These are phyloP conservation scores for Fonsecaea erecta DNA, from an alignment of 2,329 filamentous ascomycete genomes.

Conservation along the genomic window DNA sequence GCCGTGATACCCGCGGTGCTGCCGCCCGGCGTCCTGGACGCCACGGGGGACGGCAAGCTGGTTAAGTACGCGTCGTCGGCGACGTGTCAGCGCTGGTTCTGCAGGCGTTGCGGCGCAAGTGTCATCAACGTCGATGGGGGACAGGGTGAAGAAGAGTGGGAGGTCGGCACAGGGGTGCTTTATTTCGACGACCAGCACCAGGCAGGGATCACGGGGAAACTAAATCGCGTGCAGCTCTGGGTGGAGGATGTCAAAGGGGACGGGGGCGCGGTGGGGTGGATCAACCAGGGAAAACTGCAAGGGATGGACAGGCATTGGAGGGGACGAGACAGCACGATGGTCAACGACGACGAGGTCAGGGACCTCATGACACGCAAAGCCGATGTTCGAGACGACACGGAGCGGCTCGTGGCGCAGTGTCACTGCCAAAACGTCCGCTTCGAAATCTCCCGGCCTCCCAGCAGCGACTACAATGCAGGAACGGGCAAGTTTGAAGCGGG, in stretches of 20 bases:
- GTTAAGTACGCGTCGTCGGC: conserved; percentile 23
- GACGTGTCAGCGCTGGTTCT: conserved; percentile 26
- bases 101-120: conserved; percentile 27
- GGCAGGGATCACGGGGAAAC: conserved; percentile 19
- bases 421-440: conserved; percentile 23
- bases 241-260: conserved; percentile 32
- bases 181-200: not conserved
- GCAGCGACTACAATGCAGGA: conserved; percentile 6
- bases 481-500: conserved; percentile 20
- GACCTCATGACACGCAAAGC: conserved; percentile 8
- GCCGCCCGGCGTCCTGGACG: conserved; percentile 11
- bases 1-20: conserved; percentile 28
- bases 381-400: not conserved
- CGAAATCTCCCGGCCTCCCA: conserved; percentile 12
- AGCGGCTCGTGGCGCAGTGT: conserved; percentile 20
- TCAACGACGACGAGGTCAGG: conserved; percentile 21
- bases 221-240: conserved; percentile 34
- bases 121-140: conserved; percentile 26
- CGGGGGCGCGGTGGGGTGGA: conserved; percentile 32
- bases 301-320: conserved; percentile 28
- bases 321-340: conserved; percentile 24
- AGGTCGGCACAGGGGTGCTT: conserved; percentile 30
- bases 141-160: conserved; percentile 26
- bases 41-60: conserved; percentile 5
- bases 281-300: conserved; percentile 25